Conservation (phyloP, 768 basidiomycete species). For the Lentinula boryana region DNA sequence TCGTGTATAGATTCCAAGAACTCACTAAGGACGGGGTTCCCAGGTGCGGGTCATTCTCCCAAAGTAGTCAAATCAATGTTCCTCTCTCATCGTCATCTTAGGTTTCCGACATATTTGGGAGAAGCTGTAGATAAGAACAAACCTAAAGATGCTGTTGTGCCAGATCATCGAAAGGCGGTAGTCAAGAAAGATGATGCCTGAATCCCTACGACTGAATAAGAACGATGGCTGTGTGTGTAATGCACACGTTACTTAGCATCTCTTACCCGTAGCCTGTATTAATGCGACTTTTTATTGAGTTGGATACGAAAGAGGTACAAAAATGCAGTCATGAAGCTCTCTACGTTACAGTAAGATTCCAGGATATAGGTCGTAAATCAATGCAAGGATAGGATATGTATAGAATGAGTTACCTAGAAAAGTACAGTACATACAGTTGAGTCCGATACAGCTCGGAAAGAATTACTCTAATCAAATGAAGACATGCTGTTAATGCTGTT, state of each 20-base stretch:
- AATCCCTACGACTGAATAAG: not conserved
- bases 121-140: constrained; percentile 45
- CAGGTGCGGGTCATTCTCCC: constrained; percentile 26
- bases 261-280: too few relatives aligned
- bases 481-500: not conserved
- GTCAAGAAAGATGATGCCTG: constrained; percentile 5
- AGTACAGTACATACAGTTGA: too few relatives aligned
- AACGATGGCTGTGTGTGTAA: too few relatives aligned
- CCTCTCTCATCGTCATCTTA: constrained; percentile 12
- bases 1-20: constrained; percentile 56
- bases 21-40: constrained; percentile 51
- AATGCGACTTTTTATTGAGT: too few relatives aligned
- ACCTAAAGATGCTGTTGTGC: constrained; percentile 52
- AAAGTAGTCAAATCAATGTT: not conserved
- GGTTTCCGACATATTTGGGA: constrained; percentile 51
- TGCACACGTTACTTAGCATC: too few relatives aligned
- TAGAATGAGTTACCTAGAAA: too few relatives aligned
- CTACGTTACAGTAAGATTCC: too few relatives aligned
- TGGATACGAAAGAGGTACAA: too few relatives aligned
- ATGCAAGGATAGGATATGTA: too few relatives aligned
- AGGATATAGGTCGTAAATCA: too few relatives aligned
- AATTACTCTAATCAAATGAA: not conserved
- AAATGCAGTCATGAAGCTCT: too few relatives aligned
- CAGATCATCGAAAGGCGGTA: constrained; percentile 27
- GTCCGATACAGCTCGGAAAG: too few relatives aligned